A percentile compares a stretch with the other conserved stretches of the same genome.
Evolutionary conservation across 164 flowering plant genomes (phyloP).

Genomic region (Santalum album): DNA sequence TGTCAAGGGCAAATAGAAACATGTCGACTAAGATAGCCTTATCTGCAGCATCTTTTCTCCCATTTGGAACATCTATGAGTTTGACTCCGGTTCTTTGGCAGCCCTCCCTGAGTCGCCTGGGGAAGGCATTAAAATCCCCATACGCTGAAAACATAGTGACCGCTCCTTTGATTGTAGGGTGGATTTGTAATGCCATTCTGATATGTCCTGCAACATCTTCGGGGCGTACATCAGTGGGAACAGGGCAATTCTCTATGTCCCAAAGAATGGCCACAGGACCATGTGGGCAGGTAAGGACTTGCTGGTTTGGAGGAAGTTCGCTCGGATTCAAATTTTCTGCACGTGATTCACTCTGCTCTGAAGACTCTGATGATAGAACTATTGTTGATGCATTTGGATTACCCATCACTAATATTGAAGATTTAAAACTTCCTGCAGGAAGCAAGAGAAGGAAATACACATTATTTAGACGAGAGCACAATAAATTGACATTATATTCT

Average conservation of each 20-base stretch:
- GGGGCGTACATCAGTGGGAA: slow-evolving; percentile 85
- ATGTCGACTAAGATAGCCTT: slow-evolving; percentile 94
- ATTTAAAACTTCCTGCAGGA: too few species aligned
- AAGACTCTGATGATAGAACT: slow-evolving; percentile 18
- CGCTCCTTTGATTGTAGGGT: slow-evolving; percentile 75
- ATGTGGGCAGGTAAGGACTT: slow-evolving; percentile 22
- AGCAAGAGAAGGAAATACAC: too few species aligned
- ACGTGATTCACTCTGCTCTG: slow-evolving; percentile 14
- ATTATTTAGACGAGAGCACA: too few species aligned
- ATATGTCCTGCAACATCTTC: slow-evolving; percentile 94
- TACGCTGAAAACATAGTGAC: slow-evolving; percentile 80
- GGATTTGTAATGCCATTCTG: slow-evolving; percentile 79
- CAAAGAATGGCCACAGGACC: slow-evolving; percentile 83
- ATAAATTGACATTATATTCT: too few species aligned
- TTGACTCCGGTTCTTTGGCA: slow-evolving; percentile 97
- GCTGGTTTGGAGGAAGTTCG: slow-evolving; percentile 23
- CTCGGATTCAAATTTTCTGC: slow-evolving; percentile 20
- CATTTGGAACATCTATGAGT: slow-evolving; percentile 93
- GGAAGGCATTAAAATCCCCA: slow-evolving; percentile 93
- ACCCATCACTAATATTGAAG: slow-evolving; percentile 14
- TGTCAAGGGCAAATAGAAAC: slow-evolving; percentile 97
- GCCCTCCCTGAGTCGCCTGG: slow-evolving; percentile 85
- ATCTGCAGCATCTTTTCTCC: slow-evolving; percentile 96
- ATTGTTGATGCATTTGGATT: slow-evolving; percentile 19
- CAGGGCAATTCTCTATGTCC: slow-evolving; percentile 97